Percentiles rank a stretch among this genome's conserved stretches.
Evolutionary conservation across 257 asterid species (phyloP).

Genomic region (Handroanthus guayacan): DNA sequence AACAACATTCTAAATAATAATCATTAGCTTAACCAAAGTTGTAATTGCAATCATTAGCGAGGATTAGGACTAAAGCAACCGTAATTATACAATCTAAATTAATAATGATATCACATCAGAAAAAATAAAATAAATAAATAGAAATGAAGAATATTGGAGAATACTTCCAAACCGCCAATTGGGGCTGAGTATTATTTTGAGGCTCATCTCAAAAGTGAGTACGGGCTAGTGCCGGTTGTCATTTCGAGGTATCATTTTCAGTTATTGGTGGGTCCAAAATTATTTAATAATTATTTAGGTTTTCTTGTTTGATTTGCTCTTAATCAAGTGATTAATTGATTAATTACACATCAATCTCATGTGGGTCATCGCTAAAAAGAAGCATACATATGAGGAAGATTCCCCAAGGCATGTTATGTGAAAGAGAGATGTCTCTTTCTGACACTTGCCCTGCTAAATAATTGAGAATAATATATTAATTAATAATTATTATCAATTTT

Average conservation of each 20-base stretch:
- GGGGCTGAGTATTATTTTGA: background rate
- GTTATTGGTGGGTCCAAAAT: conserved; percentile 24
- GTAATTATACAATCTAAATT: background rate
- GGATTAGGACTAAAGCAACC: conserved; percentile 28
- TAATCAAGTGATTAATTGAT: conserved; percentile 35
- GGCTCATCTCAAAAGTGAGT: background rate
- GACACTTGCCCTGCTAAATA: background rate
- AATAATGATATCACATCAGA: too few species aligned
- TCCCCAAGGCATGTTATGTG: conserved; percentile 19
- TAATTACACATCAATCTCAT: conserved; percentile 20
- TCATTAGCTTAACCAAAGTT: background rate
- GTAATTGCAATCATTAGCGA: conserved; percentile 27
- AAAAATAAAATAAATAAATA: too few species aligned
- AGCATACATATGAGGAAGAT: conserved; percentile 30
- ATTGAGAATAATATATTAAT: background rate
- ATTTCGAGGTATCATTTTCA: conserved; percentile 29
- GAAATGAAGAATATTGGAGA: too few species aligned
- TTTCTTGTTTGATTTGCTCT: background rate
- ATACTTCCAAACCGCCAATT: too few species aligned
- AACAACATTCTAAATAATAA: conserved; percentile 18
- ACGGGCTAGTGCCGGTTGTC: conserved; percentile 20
- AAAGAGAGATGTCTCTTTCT: background rate
- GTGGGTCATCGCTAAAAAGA: conserved; percentile 23
- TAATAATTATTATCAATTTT: background rate
- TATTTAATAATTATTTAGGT: conserved; percentile 31